phyloP scores from a whole-genome alignment of 495 filamentous ascomycete genomes.

The Aspergillus haitiensis region DNA sequence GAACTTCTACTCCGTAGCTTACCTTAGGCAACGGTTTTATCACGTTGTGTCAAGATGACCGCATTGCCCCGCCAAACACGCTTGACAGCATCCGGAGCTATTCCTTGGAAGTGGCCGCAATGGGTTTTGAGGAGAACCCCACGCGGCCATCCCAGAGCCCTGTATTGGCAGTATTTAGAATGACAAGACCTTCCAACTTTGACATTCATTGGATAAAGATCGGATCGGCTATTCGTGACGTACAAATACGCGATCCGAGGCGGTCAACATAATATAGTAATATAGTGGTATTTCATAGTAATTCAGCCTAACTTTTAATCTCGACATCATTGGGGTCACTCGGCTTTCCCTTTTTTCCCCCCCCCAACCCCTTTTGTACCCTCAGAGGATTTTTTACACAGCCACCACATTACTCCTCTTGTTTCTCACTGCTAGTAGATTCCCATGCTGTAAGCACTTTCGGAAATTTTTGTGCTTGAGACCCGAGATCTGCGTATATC shows the following conservation, averaged over 20 bases:
- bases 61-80: not conserved
- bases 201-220: too few species aligned
- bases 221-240: too few species aligned
- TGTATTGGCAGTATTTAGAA: not conserved
- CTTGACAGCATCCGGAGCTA: not conserved
- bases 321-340: too few species aligned
- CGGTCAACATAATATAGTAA: too few species aligned
- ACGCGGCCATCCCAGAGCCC: not conserved
- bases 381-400: too few species aligned
- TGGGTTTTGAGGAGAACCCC: not conserved
- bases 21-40: not conserved
- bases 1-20: too few species aligned
- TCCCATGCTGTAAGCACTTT: slow-evolving; percentile 54
- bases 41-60: not conserved
- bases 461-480: slow-evolving; percentile 53
- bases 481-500: slow-evolving; percentile 54
- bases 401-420: not conserved
- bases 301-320: too few species aligned
- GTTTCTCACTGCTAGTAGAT: slow-evolving; percentile 8
- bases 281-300: too few species aligned
- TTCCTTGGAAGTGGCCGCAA: not conserved
- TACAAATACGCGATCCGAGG: too few species aligned
- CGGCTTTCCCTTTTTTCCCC: too few species aligned
- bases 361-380: too few species aligned
- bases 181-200: too few species aligned